Base-by-base conservation (phyloP, 78 protist species). In the Cyanophora paradoxa region DNA sequence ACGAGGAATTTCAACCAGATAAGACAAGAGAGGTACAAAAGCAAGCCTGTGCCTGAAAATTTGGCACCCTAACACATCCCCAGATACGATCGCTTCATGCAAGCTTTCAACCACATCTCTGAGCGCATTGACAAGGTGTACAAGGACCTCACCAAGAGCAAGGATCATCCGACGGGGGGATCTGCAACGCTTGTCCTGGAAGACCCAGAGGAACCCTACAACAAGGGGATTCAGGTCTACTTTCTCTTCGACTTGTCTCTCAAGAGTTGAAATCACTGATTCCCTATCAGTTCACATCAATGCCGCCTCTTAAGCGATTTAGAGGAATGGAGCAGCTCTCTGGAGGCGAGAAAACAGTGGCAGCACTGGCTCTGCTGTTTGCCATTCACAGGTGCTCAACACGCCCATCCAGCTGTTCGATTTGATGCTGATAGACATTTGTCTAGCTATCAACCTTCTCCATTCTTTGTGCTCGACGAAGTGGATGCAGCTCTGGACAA, bases 311-410 rank as follows among this genome's bases (percentile, higher is more conserved):
- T 26, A 98, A 98, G 89, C 86, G 94, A 7, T 96, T 85, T 82
- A 88, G 90, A 42, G 72, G 79, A 28, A 92, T 92, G 88, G 97
- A 87, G 26, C 90, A 83, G 78, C 82, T 97, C 40, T 81, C 92
- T 1, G 99, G 99, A 26, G 99, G 99, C n/a, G 99, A 97, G 72
- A 91, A 93, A 76, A 93, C 99, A 13, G 83, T 98, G 19, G 98
- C 99, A 0, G 99, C 98, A 0, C 82, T 98, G 61, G 99, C 99
- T 10, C 85, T 98, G 54, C 85, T 96, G 26, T 96, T 98, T 71
- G 94, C 99, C 30, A 81, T 97, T 31, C 93, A 95, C 52, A 44
- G 77, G 56, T 84, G 3, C n/a, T n/a, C n/a, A n/a, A n/a, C n/a
- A n/a, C n/a, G n/a, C n/a, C n/a, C n/a, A n/a, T n/a, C n/a, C n/a